Conservation (phyloP, 345 rosid species). For the Acer saccharum region DNA sequence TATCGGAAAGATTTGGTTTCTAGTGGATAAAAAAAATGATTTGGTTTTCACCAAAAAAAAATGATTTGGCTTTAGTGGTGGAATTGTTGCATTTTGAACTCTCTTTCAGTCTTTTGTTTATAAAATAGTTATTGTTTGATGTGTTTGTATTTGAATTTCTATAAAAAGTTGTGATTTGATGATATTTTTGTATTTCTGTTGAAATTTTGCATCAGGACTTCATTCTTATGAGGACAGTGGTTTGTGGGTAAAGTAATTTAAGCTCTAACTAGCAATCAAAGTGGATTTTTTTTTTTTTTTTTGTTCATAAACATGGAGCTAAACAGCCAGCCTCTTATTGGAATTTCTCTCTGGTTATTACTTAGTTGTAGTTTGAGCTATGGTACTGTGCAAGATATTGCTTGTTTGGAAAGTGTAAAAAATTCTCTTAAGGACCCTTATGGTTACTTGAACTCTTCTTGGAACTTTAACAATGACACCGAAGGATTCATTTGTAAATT, state of each 20-base stretch:
- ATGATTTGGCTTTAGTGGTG: constrained; percentile 17
- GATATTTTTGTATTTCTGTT: background rate
- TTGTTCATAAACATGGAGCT: constrained; percentile 25
- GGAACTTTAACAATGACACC: constrained; percentile 62
- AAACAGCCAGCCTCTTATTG: constrained; percentile 25
- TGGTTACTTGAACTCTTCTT: constrained; percentile 37
- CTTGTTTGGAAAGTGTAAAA: constrained; percentile 49
- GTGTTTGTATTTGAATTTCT: constrained; percentile 4
- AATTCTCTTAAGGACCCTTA: constrained; percentile 53
- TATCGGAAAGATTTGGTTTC: too few relatives aligned
- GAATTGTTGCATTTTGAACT: constrained; percentile 11
- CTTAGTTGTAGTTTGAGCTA: constrained; percentile 39
- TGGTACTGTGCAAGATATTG: constrained; percentile 45
- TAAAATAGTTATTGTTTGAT: background rate
- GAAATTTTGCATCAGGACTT: constrained; percentile 31
- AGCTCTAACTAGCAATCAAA: constrained; percentile 21
- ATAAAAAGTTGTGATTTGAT: constrained; percentile 14
- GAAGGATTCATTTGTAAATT: constrained; percentile 75
- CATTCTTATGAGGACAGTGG: constrained; percentile 16
- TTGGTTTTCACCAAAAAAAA: too few relatives aligned
- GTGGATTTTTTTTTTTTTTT: constrained; percentile 12
- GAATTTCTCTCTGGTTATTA: constrained; percentile 39
- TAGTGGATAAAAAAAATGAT: too few relatives aligned
- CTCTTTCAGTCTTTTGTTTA: background rate
- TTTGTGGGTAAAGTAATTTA: constrained; percentile 2